Percentiles rank a stretch among this genome's conserved stretches.
phyloP scores from a whole-genome alignment of 1,284 basidiomycete genomes.

The Caloboletus firmus region DNA sequence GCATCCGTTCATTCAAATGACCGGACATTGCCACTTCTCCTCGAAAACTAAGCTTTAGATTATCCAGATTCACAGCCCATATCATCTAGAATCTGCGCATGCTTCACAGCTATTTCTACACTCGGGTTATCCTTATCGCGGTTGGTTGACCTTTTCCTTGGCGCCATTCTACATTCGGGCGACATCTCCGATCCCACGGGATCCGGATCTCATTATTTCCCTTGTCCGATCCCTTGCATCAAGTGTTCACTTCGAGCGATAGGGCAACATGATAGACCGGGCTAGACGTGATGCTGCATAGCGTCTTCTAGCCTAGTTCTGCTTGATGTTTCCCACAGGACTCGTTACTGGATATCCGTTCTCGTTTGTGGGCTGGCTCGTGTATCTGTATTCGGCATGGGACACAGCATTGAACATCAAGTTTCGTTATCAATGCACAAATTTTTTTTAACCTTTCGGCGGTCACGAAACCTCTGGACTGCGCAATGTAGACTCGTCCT shows the following conservation, averaged over 20 bases:
- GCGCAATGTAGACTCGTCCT: background rate
- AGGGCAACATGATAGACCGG: background rate
- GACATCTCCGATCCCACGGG: background rate
- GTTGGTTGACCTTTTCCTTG: background rate
- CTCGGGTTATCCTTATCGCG: background rate
- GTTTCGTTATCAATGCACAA: background rate
- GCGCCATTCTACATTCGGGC: constrained; percentile 2
- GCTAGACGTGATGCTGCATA: background rate
- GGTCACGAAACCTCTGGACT: background rate
- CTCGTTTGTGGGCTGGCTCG: background rate
- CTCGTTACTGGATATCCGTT: background rate
- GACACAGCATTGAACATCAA: background rate
- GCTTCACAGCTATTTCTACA: background rate
- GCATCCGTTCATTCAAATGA: background rate
- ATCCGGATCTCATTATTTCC: background rate
- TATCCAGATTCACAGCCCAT: background rate
- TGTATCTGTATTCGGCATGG: background rate
- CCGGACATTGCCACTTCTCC: background rate
- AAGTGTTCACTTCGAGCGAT: background rate
- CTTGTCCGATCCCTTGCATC: background rate
- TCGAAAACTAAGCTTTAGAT: background rate
- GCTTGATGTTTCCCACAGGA: background rate
- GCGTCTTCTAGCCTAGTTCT: background rate
- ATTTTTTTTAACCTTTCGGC: background rate
- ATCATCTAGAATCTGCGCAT: background rate